Conservation (phyloP, 192 early-diverging fungal species). For the Mycoemilia scoparia region DNA sequence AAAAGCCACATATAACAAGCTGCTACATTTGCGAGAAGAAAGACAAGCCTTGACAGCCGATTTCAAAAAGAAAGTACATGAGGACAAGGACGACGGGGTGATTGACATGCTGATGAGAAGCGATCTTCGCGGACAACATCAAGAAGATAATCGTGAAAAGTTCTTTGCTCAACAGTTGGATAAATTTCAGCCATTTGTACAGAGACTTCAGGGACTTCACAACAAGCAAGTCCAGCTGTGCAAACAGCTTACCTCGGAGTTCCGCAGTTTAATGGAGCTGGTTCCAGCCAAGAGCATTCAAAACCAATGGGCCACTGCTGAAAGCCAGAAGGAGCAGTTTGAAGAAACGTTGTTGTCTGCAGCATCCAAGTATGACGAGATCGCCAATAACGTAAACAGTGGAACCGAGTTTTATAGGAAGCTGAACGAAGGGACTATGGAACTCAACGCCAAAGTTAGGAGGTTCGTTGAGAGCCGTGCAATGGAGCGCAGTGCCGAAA, state of each 20-base stretch:
- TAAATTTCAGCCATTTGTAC: constrained; percentile 69
- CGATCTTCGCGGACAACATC: constrained; percentile 53
- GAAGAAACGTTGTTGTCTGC: constrained; percentile 48
- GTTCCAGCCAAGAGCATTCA: constrained; percentile 47
- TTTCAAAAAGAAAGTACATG: constrained; percentile 32
- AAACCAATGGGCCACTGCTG: constrained; percentile 45
- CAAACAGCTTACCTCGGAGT: constrained; percentile 55
- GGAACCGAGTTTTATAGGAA: constrained; percentile 40
- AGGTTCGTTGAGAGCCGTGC: constrained; percentile 36
- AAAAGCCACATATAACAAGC: constrained; percentile 18
- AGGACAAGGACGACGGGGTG: constrained; percentile 65
- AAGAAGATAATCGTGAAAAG: constrained; percentile 62
- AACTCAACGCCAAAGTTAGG: constrained; percentile 22
- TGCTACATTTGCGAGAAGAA: constrained; percentile 16
- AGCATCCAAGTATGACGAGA: constrained; percentile 40
- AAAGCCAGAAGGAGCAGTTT: constrained; percentile 40
- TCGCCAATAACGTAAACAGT: constrained; percentile 37
- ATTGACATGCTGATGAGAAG: constrained; percentile 31
- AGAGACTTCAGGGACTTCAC: constrained; percentile 51
- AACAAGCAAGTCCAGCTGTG: constrained; percentile 57
- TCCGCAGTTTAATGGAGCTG: constrained; percentile 52
- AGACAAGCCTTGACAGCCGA: constrained; percentile 33
- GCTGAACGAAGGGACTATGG: constrained; percentile 28
- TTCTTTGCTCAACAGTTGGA: constrained; percentile 80
- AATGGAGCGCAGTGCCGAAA: constrained; percentile 33